Base-by-base conservation (phyloP, 805 yeast species). In the Kazachstania psychrophila region DNA sequence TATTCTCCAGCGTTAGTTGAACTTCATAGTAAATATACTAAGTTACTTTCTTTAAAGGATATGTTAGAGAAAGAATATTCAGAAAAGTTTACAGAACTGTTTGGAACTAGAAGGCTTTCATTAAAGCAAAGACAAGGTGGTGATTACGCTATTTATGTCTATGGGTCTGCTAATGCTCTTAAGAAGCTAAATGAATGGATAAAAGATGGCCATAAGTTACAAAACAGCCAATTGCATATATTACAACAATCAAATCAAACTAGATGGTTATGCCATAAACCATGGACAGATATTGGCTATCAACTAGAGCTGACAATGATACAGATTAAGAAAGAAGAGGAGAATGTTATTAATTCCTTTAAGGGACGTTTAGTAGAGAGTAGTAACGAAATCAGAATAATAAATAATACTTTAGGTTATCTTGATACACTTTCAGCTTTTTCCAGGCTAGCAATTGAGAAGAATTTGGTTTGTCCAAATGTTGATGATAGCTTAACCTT, bases 381-480 rank as follows among this genome's bases (percentile, higher is more conserved):
- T 26, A 64, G 74, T 17, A 46, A 64, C 1, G 60, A 63, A 2
- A 61, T 86, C 3, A 64, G 94, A 28, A 47, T 56, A 26, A 61
- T 73, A 37, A 62, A 82, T 36, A 53, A 66, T 37, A 47, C 66
- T 28, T 58, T 78, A 19, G 95, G 86, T 43, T 69, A 70, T 34
- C 48, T 88, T 5, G 98, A 89, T 56, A 75, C 79, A 0, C 63
- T 82, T 1, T 61, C 76, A 10, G 79, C 94, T 0, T 83, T 92
- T 58, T 79, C 94, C 0, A 56, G 62, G 0, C 59, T 88, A 12
- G 80, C 96, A 0, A 54, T 58, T n/a, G 95, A 85, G 46, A 72
- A 71, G 42, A 62, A 72, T 23, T 66, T 87, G 32, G 75, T 71
- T 0, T 62, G 84, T 36, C 98, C 98, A 0, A 61, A 47, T 8